These are phyloP conservation scores for Canna indica DNA, from an alignment of 176 grass and related monocot genomes.

Conservation along the genomic window DNA sequence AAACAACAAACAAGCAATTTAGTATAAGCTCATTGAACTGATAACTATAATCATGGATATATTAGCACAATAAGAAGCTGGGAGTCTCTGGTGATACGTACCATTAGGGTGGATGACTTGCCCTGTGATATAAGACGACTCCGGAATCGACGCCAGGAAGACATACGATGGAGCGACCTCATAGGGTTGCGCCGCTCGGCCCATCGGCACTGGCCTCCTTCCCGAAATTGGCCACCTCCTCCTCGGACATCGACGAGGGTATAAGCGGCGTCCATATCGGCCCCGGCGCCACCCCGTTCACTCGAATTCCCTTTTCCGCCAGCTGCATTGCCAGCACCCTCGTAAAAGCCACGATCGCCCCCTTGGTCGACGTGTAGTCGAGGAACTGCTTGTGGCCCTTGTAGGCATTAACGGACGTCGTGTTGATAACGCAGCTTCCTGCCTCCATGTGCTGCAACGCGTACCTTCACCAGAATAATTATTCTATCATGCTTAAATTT, in stretches of 20 bases:
- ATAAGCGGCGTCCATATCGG: slow-evolving; percentile 22
- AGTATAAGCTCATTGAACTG: too few species aligned
- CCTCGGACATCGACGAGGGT: slow-evolving; percentile 10
- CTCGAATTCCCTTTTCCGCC: slow-evolving; percentile 13
- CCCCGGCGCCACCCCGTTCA: slow-evolving; percentile 15
- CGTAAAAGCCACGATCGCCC: slow-evolving; percentile 19
- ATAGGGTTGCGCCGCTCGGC: slow-evolving; percentile 1
- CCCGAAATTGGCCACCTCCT: slow-evolving; percentile 9
- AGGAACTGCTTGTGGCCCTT: slow-evolving; percentile 62
- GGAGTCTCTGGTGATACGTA: too few species aligned
- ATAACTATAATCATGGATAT: too few species aligned
- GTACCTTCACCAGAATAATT: slow-evolving; percentile 7
- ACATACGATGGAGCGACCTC: slow-evolving; percentile 22
- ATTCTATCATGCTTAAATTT: not conserved
- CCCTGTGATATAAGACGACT: slow-evolving; percentile 63
- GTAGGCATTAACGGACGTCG: slow-evolving; percentile 75
- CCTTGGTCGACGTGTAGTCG: slow-evolving; percentile 85
- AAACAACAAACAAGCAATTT: too few species aligned
- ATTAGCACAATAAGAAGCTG: too few species aligned
- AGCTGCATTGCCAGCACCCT: slow-evolving; percentile 17
- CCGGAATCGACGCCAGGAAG: slow-evolving; percentile 27
- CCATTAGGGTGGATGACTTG: slow-evolving; percentile 84
- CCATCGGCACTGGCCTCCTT: slow-evolving; percentile 17
- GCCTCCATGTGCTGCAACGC: slow-evolving; percentile 34
- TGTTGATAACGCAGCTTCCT: slow-evolving; percentile 59